Evolutionary conservation across 371 early-diverging fungal species (phyloP).

Genomic region (Coemansia sp.): DNA sequence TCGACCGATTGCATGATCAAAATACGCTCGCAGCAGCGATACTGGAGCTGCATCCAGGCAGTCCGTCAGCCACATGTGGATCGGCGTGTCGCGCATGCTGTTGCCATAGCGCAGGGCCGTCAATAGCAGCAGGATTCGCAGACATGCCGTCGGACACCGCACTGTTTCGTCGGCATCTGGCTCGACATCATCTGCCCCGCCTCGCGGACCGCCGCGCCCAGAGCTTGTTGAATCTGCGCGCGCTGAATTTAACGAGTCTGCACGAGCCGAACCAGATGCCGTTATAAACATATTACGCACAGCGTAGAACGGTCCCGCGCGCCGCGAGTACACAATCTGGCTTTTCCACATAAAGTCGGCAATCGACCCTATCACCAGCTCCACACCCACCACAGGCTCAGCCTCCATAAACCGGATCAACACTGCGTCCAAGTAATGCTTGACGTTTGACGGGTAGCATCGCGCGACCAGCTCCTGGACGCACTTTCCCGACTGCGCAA

Average conservation of each 20-base stretch:
- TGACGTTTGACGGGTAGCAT: conserved; percentile 37
- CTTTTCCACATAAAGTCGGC: conserved; percentile 47
- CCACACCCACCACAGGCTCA: conserved; percentile 44
- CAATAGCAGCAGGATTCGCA: conserved; percentile 38
- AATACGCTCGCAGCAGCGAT: conserved; percentile 15
- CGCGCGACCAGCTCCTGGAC: conserved; percentile 28
- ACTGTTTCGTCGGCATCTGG: conserved; percentile 3
- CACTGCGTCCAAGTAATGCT: conserved; percentile 41
- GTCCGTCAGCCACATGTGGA: conserved; percentile 49
- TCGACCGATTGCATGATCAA: conserved; percentile 4
- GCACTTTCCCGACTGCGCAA: conserved; percentile 17
- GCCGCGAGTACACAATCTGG: conserved; percentile 34
- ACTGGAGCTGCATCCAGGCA: conserved; percentile 24
- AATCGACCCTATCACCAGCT: conserved; percentile 47
- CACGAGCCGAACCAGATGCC: neutral
- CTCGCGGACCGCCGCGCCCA: neutral
- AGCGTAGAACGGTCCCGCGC: conserved; percentile 33
- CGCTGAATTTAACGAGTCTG: neutral
- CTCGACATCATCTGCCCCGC: neutral
- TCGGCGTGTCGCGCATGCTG: conserved; percentile 46
- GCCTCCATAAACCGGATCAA: conserved; percentile 43
- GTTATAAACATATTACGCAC: conserved; percentile 40
- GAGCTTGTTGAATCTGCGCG: neutral
- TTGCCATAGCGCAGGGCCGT: conserved; percentile 47
- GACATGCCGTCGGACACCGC: conserved; percentile 29